Evolutionary conservation across 1,284 basidiomycete genomes (phyloP), one percentile per base, ranked within the genome.

Genomic region (Ganoderma leucocontextum): DNA sequence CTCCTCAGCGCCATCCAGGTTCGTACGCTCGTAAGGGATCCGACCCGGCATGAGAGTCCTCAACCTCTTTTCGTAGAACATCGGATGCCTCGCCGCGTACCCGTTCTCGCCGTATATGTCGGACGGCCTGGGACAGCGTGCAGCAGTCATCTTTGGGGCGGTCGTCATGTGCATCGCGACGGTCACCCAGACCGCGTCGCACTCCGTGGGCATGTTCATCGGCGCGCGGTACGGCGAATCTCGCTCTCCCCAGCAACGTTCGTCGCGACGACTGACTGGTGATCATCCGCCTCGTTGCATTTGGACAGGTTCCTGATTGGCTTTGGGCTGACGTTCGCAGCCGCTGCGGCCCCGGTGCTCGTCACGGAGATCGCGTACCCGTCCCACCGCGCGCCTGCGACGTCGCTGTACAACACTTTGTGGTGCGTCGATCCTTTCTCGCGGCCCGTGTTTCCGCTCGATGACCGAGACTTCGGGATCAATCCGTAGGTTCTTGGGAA

Each of bases 191-290:
- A 90, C 90, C 5, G 88, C 89, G n/a, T 83, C 91, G 39, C 86
- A 90, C 70, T 91, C 88, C 58, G 86, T 94, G 22, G 88, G 88
- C 69, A 94, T 94, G 92, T 95, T 95, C 81, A 93, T 95, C 71
- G 90, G 89, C 69, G 89, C 91, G 76, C 87, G 91, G 86, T 87
- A 70, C 55, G 79, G 78, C 55, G n/a, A 22, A 47, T 39, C 12
- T 33, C 36, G 22, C 33, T 41, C 39, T 33, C 41, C 52, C 25
- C 29, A 29, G 29, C n/a, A n/a, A n/a, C n/a, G n/a, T n/a, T n/a
- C n/a, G n/a, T 4, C 62, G 36, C 19, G 2, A 19, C 42, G 15
- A 6, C 42, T 44, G 42, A 44, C 42, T 13, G 4, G 42, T n/a
- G n/a, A 33, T 19, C 42, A 17, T 17, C 10, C 7, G 29, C 8